Evolutionary conservation across 208 protist genomes (phyloP).

Genomic region (Acanthamoeba culbertsoni): DNA sequence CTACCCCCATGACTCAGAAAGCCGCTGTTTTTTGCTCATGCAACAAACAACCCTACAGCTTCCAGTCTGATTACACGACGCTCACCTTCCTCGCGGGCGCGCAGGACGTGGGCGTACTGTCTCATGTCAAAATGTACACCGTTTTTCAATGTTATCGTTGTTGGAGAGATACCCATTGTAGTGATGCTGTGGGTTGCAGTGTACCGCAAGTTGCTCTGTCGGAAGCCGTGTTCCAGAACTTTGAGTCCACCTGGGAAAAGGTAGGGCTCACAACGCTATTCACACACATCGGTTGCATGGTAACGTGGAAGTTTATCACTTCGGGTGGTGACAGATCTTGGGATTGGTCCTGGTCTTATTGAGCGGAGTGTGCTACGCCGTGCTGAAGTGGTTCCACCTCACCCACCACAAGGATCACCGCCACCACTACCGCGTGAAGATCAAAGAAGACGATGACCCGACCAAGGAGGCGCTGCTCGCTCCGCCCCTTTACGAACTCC

Average conservation of each 20-base stretch:
- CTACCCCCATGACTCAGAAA: background rate
- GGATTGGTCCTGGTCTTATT: background rate
- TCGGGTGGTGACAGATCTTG: background rate
- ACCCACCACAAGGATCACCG: background rate
- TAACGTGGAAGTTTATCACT: background rate
- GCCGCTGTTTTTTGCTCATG: background rate
- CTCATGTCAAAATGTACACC: background rate
- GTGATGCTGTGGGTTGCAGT: background rate
- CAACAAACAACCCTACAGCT: background rate
- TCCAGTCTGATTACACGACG: background rate
- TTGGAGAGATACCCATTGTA: too few species aligned
- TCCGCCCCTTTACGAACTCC: too few species aligned
- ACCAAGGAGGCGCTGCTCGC: background rate
- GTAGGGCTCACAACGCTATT: background rate
- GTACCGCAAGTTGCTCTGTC: background rate
- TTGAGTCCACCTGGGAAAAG: background rate
- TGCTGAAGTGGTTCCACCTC: constrained; percentile 50
- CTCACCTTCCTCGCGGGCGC: constrained; percentile 18
- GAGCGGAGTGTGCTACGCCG: background rate
- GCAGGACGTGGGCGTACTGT: constrained; percentile 35
- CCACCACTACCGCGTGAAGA: background rate
- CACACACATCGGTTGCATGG: background rate
- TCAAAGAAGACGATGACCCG: background rate
- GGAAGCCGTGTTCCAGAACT: constrained; percentile 17
- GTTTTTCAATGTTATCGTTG: too few species aligned